phyloP scores from a whole-genome alignment of 352 stramenopile species.

The Phytophthora megakarya region DNA sequence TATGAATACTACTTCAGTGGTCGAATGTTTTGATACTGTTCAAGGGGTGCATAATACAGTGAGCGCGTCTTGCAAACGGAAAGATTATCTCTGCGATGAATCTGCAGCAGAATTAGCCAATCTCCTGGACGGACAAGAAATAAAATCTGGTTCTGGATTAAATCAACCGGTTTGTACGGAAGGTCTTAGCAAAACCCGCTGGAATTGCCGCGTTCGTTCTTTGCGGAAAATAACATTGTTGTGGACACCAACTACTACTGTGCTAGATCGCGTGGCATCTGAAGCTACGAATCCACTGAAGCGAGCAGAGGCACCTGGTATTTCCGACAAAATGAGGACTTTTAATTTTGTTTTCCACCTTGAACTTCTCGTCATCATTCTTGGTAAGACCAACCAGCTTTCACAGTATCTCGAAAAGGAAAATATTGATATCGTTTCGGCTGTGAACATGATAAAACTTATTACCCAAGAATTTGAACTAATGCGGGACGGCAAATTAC shows the following conservation, averaged over 20 bases:
- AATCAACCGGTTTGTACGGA: background rate
- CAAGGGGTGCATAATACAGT: slow-evolving; percentile 11
- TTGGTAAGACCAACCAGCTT: no score
- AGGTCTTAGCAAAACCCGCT: slow-evolving; percentile 3
- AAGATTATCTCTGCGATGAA: background rate
- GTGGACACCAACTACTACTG: slow-evolving; percentile 1
- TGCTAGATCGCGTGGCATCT: background rate
- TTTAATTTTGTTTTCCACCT: no score
- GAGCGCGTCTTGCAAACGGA: slow-evolving; percentile 8
- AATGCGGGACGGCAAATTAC: no score
- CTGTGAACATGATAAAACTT: no score
- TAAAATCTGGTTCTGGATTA: background rate
- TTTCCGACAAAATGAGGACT: slow-evolving; percentile 11
- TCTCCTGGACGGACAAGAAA: background rate
- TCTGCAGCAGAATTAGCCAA: background rate
- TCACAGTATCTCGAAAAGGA: no score
- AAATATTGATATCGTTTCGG: no score
- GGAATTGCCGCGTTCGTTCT: background rate
- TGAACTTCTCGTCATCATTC: no score
- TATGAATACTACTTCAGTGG: slow-evolving; percentile 4
- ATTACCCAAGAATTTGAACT: no score
- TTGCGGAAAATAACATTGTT: background rate
- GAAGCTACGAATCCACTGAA: slow-evolving; percentile 7
- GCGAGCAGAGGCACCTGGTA: slow-evolving; percentile 7
- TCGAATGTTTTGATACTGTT: slow-evolving; percentile 5